Conservation (phyloP, 495 filamentous ascomycete genomes). For the Talaromyces nanjingensis region DNA sequence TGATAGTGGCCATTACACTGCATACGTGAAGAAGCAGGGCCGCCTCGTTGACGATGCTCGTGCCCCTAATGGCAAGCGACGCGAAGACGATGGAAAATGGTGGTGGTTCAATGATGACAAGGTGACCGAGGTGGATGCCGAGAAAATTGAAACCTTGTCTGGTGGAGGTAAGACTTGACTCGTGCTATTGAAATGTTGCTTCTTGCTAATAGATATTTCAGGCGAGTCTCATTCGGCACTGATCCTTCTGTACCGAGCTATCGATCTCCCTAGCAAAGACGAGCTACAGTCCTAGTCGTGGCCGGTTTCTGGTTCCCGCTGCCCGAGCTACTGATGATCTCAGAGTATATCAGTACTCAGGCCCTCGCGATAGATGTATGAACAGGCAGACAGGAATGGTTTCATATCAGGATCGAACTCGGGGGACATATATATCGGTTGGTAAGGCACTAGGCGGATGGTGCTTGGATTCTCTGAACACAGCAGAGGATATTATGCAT, state of each 20-base stretch:
- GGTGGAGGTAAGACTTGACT: slow-evolving; percentile 64
- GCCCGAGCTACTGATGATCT: background rate
- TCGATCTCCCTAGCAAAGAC: slow-evolving; percentile 52
- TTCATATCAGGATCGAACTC: background rate
- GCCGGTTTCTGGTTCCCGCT: background rate
- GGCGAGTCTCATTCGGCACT: slow-evolving; percentile 90
- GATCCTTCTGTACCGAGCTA: slow-evolving; percentile 85
- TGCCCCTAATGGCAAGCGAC: slow-evolving; percentile 54
- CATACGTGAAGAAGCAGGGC: slow-evolving; percentile 89
- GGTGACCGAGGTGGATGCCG: slow-evolving; percentile 82
- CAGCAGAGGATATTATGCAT: background rate
- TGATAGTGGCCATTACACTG: slow-evolving; percentile 96
- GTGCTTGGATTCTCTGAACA: background rate
- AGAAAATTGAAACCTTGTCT: slow-evolving; percentile 84
- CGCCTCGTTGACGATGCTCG: slow-evolving; percentile 46
- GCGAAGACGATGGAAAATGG: slow-evolving; percentile 86
- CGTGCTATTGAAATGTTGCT: background rate
- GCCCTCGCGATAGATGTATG: background rate
- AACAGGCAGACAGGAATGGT: background rate
- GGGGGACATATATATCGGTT: background rate
- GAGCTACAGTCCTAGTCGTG: slow-evolving; percentile 6
- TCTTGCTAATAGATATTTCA: slow-evolving; percentile 25
- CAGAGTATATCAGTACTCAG: background rate
- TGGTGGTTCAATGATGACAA: slow-evolving; percentile 99
- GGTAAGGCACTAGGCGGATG: background rate